phyloP scores from a whole-genome alignment of 2,329 filamentous ascomycete genomes.

The Talaromyces sp. region DNA sequence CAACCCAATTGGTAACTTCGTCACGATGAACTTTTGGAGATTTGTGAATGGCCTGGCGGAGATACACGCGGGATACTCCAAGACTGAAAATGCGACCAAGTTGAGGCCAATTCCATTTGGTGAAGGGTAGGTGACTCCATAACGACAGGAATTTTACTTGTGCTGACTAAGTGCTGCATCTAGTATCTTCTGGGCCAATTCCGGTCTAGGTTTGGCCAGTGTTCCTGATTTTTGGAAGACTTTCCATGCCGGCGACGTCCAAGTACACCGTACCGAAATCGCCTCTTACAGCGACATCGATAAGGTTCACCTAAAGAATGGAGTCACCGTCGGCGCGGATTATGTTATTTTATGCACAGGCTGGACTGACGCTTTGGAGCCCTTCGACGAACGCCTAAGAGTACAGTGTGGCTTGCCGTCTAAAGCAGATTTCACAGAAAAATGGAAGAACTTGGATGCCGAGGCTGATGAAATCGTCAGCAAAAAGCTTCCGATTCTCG shows the following conservation, averaged over 20 bases:
- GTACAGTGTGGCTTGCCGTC: constrained; percentile 4
- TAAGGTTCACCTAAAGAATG: not conserved
- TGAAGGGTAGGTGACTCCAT: not conserved
- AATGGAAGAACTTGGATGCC: not conserved
- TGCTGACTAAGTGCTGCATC: not conserved
- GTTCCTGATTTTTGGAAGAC: constrained; percentile 5
- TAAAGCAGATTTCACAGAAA: not conserved
- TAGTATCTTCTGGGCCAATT: constrained; percentile 4
- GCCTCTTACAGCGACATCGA: not conserved
- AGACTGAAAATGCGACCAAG: constrained; percentile 1
- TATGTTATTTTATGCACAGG: constrained; percentile 5
- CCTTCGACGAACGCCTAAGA: not conserved
- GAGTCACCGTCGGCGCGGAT: not conserved
- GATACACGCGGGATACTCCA: not conserved
- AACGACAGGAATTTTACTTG: not conserved
- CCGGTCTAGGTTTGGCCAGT: constrained; percentile 2
- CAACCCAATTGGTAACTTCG: not conserved
- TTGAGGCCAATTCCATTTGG: not conserved
- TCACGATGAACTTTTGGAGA: not conserved
- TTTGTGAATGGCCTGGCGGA: not conserved
- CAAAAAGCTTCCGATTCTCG: not conserved
- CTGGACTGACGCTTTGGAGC: not conserved
- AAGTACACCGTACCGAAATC: constrained; percentile 6
- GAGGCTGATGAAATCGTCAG: not conserved
- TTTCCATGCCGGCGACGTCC: constrained; percentile 1